A percentile compares a stretch with the other conserved stretches of the same genome.
These are phyloP conservation scores for Graphiopsis chlorocephala DNA, from an alignment of 2,329 filamentous ascomycete genomes.

Conservation along the genomic window DNA sequence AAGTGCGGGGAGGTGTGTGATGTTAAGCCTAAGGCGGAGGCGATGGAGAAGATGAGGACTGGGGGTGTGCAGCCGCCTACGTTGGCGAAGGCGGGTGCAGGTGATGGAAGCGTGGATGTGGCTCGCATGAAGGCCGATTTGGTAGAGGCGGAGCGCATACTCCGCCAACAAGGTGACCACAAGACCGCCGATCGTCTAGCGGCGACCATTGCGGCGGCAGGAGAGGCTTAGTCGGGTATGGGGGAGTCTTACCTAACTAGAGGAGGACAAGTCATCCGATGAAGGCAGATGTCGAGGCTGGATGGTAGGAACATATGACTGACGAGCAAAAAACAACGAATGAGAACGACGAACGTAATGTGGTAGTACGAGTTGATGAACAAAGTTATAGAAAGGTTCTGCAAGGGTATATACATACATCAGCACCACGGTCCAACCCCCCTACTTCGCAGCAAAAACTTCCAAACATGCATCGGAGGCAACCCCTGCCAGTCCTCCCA, in stretches of 20 bases:
- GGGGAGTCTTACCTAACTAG: background rate
- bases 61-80: background rate
- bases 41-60: constrained; percentile 35
- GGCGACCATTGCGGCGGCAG: background rate
- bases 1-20: constrained; percentile 75
- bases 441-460: background rate
- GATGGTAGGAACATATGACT: background rate
- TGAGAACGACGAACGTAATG: background rate
- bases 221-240: background rate
- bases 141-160: background rate
- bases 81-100: background rate
- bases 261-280: background rate
- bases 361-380: background rate
- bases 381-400: background rate
- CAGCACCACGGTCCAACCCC: background rate
- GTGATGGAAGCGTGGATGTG: background rate
- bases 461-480: background rate
- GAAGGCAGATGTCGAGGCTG: background rate
- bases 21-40: constrained; percentile 55
- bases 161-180: background rate
- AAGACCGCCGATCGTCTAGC: background rate
- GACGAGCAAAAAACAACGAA: background rate
- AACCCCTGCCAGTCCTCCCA: background rate
- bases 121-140: background rate
- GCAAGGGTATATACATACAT: background rate